Evolutionary conservation across 257 asterid species (phyloP), one percentile per base, ranked within the genome.

Genomic region (Solanum tarijense): DNA sequence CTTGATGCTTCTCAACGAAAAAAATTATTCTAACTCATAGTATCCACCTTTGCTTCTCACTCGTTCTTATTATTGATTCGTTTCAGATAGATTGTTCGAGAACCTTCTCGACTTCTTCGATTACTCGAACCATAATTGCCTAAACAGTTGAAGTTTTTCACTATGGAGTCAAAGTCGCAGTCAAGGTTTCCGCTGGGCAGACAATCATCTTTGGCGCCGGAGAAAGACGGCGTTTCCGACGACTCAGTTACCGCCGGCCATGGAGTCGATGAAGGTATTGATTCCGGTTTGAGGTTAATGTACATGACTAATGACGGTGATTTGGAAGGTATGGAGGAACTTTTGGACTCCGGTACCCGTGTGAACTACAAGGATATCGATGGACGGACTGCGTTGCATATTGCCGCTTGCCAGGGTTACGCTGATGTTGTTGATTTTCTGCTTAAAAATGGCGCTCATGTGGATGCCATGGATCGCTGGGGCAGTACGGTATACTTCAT

Each of bases 381-480:
- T 86, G 94, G 91, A 58, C 95, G 98, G 90, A 92, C 98, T 87
- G 98, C 98, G 83, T 89, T 96, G 73, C 98, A 96, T 86, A 94
- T 96, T 82, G 98, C 98, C 12, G 92, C 98, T 8, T 96, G 98
- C 91, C 98, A 96, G 90, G 98, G 98, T 13, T 85, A 48, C 32
- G 68, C 85, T 25, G 95, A 92, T 76, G 97, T 93, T 35, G 94
- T 94, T 73, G 91, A 92, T 84, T 87, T 93, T 87, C 90, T 94
- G 69, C 96, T 96, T 32, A 89, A 88, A 23, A 89, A 90, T 79
- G 97, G 94, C 38, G 96, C 98, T 7, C 89, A 86, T 36, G 93
- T 96, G 74, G 94, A 94, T 88, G 92, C 88, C 35, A 86, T 89
- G 90, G 98, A 96, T 89, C 93, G 95, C 9, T 96, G 98, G 98